These are phyloP conservation scores for Puccinia horiana DNA, from an alignment of 1,284 basidiomycete species.

Conservation along the genomic window DNA sequence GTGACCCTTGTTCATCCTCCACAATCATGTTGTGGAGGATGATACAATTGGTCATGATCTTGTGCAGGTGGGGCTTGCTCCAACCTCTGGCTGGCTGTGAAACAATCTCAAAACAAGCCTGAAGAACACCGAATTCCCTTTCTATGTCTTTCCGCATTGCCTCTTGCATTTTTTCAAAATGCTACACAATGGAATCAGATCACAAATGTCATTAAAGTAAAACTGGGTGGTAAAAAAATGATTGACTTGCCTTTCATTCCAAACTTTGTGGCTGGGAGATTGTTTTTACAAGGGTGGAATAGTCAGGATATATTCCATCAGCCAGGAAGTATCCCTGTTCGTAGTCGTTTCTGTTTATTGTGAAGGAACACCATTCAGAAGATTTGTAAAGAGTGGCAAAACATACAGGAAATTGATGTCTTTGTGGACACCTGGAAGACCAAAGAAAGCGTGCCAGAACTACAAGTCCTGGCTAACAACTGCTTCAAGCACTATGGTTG, in stretches of 20 bases:
- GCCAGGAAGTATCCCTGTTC: not conserved
- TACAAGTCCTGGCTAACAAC: not conserved
- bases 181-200: not conserved
- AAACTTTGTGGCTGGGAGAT: not conserved
- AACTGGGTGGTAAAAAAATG: too few species aligned
- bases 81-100: not conserved
- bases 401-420: not conserved
- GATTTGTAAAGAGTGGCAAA: not conserved
- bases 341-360: not conserved
- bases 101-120: not conserved
- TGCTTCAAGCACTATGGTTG: not conserved
- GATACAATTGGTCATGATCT: not conserved
- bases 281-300: not conserved
- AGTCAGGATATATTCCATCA: too few species aligned
- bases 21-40: conserved; percentile 21
- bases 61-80: not conserved
- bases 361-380: not conserved
- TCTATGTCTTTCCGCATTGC: not conserved
- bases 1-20: not conserved
- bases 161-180: not conserved
- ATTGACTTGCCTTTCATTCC: too few species aligned
- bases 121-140: not conserved
- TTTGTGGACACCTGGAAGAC: too few species aligned
- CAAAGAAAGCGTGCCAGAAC: not conserved
- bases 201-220: too few species aligned